These are phyloP conservation scores for Ascomycota sp. DNA, from an alignment of 2,329 filamentous ascomycete species.

Conservation along the genomic window DNA sequence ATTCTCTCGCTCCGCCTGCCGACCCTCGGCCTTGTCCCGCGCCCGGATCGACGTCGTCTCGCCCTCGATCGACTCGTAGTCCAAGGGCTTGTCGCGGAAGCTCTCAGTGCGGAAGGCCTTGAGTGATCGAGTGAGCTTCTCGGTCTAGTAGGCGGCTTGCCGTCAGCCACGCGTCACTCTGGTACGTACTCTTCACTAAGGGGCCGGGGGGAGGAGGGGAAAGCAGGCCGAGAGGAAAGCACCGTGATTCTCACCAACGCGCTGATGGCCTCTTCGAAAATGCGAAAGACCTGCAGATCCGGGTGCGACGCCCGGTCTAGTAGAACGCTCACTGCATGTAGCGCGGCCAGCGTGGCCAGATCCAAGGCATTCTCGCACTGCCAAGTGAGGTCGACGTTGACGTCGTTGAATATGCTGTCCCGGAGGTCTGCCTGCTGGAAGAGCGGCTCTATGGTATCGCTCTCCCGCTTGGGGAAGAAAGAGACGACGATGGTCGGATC, in stretches of 20 bases:
- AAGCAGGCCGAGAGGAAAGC: no score
- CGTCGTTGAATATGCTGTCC: slow-evolving; percentile 43
- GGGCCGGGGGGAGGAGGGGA: neutral
- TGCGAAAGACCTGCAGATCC: slow-evolving; percentile 41
- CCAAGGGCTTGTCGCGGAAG: slow-evolving; percentile 23
- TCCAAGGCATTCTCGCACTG: slow-evolving; percentile 41
- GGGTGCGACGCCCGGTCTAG: slow-evolving; percentile 38
- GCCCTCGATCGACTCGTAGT: slow-evolving; percentile 19
- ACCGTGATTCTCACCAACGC: slow-evolving; percentile 25
- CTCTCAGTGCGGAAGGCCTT: slow-evolving; percentile 40
- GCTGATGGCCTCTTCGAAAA: slow-evolving; percentile 46
- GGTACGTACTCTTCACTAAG: neutral
- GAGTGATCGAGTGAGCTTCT: slow-evolving; percentile 40
- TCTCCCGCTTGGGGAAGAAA: slow-evolving; percentile 34
- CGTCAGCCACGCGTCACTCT: neutral
- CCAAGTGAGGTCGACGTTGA: slow-evolving; percentile 42
- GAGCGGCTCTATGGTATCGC: slow-evolving; percentile 29
- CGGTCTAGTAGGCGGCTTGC: slow-evolving; percentile 21
- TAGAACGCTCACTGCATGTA: slow-evolving; percentile 41
- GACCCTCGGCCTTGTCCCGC: slow-evolving; percentile 18
- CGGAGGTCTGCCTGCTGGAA: slow-evolving; percentile 41
- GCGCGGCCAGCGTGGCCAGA: slow-evolving; percentile 38
- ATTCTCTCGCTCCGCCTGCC: slow-evolving; percentile 33
- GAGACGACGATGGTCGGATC: slow-evolving; percentile 30
- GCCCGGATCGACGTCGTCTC: slow-evolving; percentile 18